Conservation (phyloP, 306 rosid species). For the Luffa acutangula region DNA sequence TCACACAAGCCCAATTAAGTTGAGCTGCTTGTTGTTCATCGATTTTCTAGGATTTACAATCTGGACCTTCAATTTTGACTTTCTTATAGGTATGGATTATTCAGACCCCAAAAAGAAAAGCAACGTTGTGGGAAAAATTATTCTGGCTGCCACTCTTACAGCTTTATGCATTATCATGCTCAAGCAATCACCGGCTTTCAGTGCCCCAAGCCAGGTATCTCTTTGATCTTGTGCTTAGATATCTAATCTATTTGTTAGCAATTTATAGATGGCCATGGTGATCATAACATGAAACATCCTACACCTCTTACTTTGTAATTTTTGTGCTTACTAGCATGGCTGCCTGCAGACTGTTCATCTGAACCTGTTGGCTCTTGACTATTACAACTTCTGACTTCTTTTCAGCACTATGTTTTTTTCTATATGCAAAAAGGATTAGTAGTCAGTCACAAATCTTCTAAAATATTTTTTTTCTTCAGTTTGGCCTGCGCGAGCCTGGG, state of each 20-base stretch:
- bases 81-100: conserved; percentile 61
- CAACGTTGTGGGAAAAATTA: conserved; percentile 32
- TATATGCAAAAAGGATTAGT: neutral
- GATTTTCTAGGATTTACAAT: neutral
- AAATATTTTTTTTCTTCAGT: conserved; percentile 29
- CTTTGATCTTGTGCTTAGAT: neutral
- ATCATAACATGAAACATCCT: neutral
- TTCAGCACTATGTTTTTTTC: neutral
- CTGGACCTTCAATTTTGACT: neutral
- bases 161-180: conserved; percentile 53
- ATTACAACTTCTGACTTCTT: neutral
- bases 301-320: neutral
- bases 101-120: conserved; percentile 54
- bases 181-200: conserved; percentile 51
- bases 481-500: conserved; percentile 49
- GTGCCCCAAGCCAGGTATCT: conserved; percentile 47
- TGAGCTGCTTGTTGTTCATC: neutral
- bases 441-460: neutral
- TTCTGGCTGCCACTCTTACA: conserved; percentile 47
- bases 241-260: neutral
- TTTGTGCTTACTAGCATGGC: neutral
- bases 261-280: neutral
- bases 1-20: neutral
- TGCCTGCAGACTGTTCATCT: neutral
- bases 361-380: neutral